Base-by-base conservation (phyloP, 2,329 filamentous ascomycete species). In the Colletotrichum salicis region DNA sequence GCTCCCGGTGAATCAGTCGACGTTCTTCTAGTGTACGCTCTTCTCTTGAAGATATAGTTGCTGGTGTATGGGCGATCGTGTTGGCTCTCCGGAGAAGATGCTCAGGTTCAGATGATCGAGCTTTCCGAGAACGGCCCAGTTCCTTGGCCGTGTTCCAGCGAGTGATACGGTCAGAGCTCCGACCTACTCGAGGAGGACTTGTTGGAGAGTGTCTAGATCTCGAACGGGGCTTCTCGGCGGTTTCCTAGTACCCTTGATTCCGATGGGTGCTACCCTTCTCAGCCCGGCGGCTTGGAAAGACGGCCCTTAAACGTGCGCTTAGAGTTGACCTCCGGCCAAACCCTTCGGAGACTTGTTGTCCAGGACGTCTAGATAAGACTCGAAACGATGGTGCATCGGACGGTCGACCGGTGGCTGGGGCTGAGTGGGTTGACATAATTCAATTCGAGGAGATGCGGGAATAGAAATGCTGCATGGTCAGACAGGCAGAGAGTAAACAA, bases 201-300 rank as follows among this genome's bases (percentile, higher is more conserved):
- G 29, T 48, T 19, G 67, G 22, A 35, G 37, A 62, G 35, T 41
- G 54, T 41, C 59, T 24, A 48, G 67, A 54, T 31, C 48, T 71
- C 15, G 71, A 62, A 15, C 64, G 58, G 13, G 24, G 41, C 48
- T 62, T 72, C 61, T 77, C 76, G 64, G 74, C 48, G 22, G 71
- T 64, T 37, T 79, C 77, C 79, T 76, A 80, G 61, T 76, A 79
- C 1, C 79, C 77, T 5, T 76, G 75, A 29, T 74, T 67, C 51
- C 86, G 84, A 54, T 79, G 67, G 1, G 87, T 89, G 11, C 87
- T 84, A 24, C 88, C 86, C 35, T 84, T 83, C 73, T 89, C 88
- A 1, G 85, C 81, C 7, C 83, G 84, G 68, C 84, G 82, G 72
- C 83, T 86, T 0, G 87, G 87, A 11, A 87, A 78, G 2, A 89